These are phyloP conservation scores for Linnemannia elongata DNA, from an alignment of 192 early-diverging fungal species.

Conservation along the genomic window DNA sequence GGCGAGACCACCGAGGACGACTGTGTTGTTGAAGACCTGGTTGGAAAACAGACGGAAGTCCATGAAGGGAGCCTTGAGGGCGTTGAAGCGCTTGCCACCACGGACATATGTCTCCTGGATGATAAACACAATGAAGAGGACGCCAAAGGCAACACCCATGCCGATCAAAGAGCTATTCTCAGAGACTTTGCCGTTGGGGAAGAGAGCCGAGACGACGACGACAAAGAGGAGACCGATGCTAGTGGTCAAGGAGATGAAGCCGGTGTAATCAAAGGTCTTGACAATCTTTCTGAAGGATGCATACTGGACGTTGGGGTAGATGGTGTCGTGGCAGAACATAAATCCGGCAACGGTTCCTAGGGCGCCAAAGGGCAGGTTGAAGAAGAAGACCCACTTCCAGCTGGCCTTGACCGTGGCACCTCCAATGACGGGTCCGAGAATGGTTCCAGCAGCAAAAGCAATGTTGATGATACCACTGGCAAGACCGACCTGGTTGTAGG, in stretches of 20 bases:
- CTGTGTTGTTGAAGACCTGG: constrained; percentile 50
- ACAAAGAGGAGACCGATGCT: constrained; percentile 43
- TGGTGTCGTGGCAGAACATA: constrained; percentile 47
- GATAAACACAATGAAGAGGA: constrained; percentile 47
- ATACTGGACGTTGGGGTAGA: constrained; percentile 47
- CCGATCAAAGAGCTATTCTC: constrained; percentile 42
- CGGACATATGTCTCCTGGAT: constrained; percentile 36
- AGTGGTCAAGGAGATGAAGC: constrained; percentile 45
- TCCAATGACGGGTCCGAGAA: constrained; percentile 52
- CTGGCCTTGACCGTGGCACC: constrained; percentile 46
- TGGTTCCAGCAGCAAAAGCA: constrained; percentile 52
- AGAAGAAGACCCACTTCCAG: constrained; percentile 58
- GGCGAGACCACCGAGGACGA: constrained; percentile 49
- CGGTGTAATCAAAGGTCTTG: constrained; percentile 52
- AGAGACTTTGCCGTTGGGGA: constrained; percentile 54
- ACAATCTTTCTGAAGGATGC: constrained; percentile 33
- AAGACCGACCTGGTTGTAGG: constrained; percentile 55
- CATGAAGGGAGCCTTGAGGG: constrained; percentile 36
- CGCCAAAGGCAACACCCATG: constrained; percentile 52
- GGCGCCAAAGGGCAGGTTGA: constrained; percentile 54
- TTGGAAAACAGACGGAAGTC: constrained; percentile 49
- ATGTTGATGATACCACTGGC: constrained; percentile 55
- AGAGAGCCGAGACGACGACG: constrained; percentile 47
- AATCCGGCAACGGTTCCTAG: constrained; percentile 47
- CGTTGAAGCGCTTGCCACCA: constrained; percentile 46